phyloP scores from a whole-genome alignment of 2,329 filamentous ascomycete species.

The Apiospora phragmitis region DNA sequence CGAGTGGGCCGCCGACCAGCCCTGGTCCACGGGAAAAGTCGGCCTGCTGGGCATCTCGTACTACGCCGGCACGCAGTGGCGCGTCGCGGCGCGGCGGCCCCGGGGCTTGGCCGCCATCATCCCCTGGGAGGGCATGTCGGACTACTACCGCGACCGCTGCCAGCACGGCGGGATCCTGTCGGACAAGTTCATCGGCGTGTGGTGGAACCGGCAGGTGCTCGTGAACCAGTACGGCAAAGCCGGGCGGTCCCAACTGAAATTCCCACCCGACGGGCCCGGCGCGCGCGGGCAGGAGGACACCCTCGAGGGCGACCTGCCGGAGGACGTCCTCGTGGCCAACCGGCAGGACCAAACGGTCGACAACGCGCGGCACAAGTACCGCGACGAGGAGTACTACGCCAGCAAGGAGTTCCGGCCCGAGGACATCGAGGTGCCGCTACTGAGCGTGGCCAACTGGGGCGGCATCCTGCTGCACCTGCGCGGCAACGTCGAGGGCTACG shows the following conservation, averaged over 20 bases:
- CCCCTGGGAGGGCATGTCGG: constrained; percentile 55
- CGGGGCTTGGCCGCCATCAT: constrained; percentile 48
- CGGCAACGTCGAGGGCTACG: constrained; percentile 68
- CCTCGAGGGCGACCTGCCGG: constrained; percentile 57
- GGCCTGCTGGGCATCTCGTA: constrained; percentile 50
- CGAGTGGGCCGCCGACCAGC: constrained; percentile 48
- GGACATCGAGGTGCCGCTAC: constrained; percentile 67
- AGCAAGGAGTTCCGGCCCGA: constrained; percentile 64
- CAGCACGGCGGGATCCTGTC: constrained; percentile 63
- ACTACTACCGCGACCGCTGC: constrained; percentile 57
- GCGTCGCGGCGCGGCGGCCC: constrained; percentile 46
- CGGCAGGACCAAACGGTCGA: constrained; percentile 48
- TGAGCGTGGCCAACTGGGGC: constrained; percentile 71
- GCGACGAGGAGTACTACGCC: constrained; percentile 64
- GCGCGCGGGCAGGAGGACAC: constrained; percentile 44
- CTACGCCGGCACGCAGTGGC: constrained; percentile 50
- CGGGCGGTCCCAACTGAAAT: constrained; percentile 30
- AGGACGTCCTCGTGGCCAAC: constrained; percentile 51
- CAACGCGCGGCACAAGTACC: constrained; percentile 53
- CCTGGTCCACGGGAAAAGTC: constrained; percentile 50
- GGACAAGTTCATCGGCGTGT: constrained; percentile 60
- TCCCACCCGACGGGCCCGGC: constrained; percentile 30
- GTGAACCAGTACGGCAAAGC: constrained; percentile 66
- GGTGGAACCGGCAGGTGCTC: constrained; percentile 68
- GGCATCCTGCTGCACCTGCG: constrained; percentile 69